Conservation (phyloP, 1,284 basidiomycete species). For the Cryptococcus sp. region DNA sequence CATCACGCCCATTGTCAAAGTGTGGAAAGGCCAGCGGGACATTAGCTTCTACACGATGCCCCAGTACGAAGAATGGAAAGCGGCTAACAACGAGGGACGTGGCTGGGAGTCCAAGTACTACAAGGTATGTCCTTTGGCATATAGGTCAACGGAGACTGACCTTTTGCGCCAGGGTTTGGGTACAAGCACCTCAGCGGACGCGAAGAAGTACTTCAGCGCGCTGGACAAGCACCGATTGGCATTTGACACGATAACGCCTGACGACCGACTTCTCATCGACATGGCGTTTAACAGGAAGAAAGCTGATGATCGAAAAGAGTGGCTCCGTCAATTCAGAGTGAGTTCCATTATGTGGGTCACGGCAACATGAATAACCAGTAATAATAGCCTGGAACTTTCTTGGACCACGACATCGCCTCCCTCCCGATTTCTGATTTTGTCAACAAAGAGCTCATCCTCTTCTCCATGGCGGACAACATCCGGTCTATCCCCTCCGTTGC, state of each 20-base stretch:
- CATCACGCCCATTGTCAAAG: constrained; percentile 96
- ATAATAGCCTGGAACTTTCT: constrained; percentile 82
- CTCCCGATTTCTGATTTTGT: constrained; percentile 94
- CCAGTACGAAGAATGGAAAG: constrained; percentile 92
- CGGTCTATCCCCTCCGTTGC: constrained; percentile 91
- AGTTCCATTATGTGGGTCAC: constrained; percentile 17
- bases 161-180: constrained; percentile 76
- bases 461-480: constrained; percentile 99
- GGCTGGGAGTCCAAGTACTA: constrained; percentile 95
- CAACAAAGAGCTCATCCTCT: constrained; percentile 96
- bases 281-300: constrained; percentile 99
- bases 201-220: constrained; percentile 88
- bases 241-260: constrained; percentile 77
- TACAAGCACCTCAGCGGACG: constrained; percentile 84
- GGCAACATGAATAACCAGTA: background rate
- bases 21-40: constrained; percentile 77
- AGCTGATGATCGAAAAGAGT: constrained; percentile 97
- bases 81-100: constrained; percentile 72
- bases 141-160: background rate
- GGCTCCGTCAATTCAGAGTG: constrained; percentile 90
- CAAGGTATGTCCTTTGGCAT: constrained; percentile 65
- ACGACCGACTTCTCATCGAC: constrained; percentile 88
- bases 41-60: constrained; percentile 96
- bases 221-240: constrained; percentile 94
- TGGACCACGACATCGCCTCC: constrained; percentile 85